A percentile compares a stretch with the other conserved stretches of the same genome.
Evolutionary conservation across 768 basidiomycete genomes (phyloP).

Genomic region (Trametes elegans): DNA sequence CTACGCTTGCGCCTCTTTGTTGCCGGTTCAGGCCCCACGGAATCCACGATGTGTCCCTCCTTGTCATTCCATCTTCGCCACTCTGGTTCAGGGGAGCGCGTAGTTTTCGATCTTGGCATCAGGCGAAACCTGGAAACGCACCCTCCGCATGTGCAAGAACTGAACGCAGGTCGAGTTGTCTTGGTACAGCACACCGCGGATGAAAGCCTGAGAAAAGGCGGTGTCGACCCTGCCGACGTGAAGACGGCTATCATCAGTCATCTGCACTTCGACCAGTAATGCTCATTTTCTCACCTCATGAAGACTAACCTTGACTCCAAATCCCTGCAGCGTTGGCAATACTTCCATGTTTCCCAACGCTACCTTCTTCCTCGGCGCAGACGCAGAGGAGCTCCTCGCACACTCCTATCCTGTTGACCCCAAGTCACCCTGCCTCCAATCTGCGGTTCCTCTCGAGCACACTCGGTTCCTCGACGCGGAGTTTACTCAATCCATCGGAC

Average conservation of each 20-base stretch:
- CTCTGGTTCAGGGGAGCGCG: constrained; percentile 35
- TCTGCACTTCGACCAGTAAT: constrained; percentile 47
- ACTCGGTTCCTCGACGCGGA: constrained; percentile 28
- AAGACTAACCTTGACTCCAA: no score
- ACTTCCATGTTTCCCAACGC: constrained; percentile 43
- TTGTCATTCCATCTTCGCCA: constrained; percentile 53
- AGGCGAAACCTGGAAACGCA: constrained; percentile 46
- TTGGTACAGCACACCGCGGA: constrained; percentile 30
- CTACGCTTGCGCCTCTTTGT: constrained; percentile 39
- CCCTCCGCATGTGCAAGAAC: constrained; percentile 35
- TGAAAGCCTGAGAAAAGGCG: constrained; percentile 51
- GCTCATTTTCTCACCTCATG: not conserved
- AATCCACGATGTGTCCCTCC: constrained; percentile 38
- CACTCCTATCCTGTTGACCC: constrained; percentile 44
- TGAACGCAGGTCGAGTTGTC: constrained; percentile 23
- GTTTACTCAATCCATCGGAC: constrained; percentile 43
- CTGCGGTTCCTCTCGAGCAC: constrained; percentile 18
- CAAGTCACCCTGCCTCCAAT: constrained; percentile 25
- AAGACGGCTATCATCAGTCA: constrained; percentile 49
- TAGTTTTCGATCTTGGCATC: constrained; percentile 55
- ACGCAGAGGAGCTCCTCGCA: constrained; percentile 34
- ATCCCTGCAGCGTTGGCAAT: constrained; percentile 37
- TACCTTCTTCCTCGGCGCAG: constrained; percentile 47
- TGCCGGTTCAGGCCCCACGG: constrained; percentile 33
- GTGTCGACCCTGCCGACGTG: constrained; percentile 41